Conservation (phyloP, 352 stramenopile species). For the Globisporangium ultimum region DNA sequence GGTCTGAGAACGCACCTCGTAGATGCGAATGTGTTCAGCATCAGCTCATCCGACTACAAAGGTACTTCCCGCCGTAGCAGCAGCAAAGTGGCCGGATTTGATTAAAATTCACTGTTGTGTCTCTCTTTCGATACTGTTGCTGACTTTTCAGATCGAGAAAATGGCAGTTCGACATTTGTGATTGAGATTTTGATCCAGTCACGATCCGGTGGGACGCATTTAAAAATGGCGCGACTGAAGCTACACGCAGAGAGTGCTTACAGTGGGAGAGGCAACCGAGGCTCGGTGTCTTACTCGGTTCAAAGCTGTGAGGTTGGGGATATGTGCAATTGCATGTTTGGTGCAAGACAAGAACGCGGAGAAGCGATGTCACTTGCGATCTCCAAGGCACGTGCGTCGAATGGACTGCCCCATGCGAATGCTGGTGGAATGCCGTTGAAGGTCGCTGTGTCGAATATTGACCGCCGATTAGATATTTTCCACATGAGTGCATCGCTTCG, state of each 20-base stretch:
- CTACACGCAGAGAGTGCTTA: conserved; percentile 41
- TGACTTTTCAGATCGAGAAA: conserved; percentile 44
- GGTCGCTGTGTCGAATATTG: conserved; percentile 37
- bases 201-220: conserved; percentile 30
- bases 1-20: conserved; percentile 45
- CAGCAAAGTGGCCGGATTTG: too few relatives aligned
- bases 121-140: neutral
- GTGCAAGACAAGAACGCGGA: conserved; percentile 19
- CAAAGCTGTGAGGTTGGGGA: conserved; percentile 53
- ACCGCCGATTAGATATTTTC: conserved; percentile 34
- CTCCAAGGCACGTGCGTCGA: conserved; percentile 17
- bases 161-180: conserved; percentile 37
- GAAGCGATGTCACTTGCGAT: conserved; percentile 24
- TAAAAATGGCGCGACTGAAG: conserved; percentile 56
- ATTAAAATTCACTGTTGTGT: neutral
- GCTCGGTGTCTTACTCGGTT: conserved; percentile 35
- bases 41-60: conserved; percentile 66
- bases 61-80: conserved; percentile 22
- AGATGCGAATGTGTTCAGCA: conserved; percentile 46
- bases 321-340: conserved; percentile 50
- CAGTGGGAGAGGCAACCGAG: conserved; percentile 13
- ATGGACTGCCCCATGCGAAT: neutral
- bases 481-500: conserved; percentile 28
- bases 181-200: conserved; percentile 66
- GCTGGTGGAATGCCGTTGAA: conserved; percentile 16